These are phyloP conservation scores for Trichoderma cornu-damae DNA, from an alignment of 2,329 filamentous ascomycete species.

Conservation along the genomic window DNA sequence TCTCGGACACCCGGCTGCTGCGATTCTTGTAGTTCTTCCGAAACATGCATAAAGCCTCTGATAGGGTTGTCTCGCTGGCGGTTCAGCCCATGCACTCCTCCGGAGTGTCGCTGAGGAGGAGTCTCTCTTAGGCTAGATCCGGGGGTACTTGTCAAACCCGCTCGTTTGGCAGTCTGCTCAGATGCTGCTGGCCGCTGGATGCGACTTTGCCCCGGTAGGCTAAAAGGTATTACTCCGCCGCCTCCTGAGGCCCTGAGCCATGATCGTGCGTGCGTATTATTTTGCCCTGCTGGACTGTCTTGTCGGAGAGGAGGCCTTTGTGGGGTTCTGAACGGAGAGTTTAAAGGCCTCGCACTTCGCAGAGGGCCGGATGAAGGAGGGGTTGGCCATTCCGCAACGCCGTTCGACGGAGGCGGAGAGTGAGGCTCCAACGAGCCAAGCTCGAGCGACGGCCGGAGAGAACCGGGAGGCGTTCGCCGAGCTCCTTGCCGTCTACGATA, in stretches of 20 bases:
- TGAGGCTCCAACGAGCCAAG: not conserved
- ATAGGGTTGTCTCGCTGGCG: not conserved
- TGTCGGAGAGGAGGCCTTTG: not conserved
- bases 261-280: not conserved
- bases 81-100: not conserved
- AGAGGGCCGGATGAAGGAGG: slow-evolving; percentile 27
- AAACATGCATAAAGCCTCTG: not conserved
- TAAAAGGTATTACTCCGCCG: not conserved
- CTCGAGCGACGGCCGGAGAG: not conserved
- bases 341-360: slow-evolving; percentile 10
- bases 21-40: not conserved
- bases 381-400: slow-evolving; percentile 21
- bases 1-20: not conserved
- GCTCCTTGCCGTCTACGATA: not conserved
- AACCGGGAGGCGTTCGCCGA: not conserved
- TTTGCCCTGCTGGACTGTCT: not conserved
- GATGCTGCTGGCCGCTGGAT: not conserved
- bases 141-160: not conserved
- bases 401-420: not conserved
- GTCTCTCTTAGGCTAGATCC: too few relatives aligned
- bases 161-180: not conserved
- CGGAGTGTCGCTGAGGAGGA: not conserved
- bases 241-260: not conserved
- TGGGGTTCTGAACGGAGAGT: not conserved
- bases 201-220: not conserved